phyloP scores from a whole-genome alignment of 768 basidiomycete species.

The Hygrophoropsis aurantiaca region DNA sequence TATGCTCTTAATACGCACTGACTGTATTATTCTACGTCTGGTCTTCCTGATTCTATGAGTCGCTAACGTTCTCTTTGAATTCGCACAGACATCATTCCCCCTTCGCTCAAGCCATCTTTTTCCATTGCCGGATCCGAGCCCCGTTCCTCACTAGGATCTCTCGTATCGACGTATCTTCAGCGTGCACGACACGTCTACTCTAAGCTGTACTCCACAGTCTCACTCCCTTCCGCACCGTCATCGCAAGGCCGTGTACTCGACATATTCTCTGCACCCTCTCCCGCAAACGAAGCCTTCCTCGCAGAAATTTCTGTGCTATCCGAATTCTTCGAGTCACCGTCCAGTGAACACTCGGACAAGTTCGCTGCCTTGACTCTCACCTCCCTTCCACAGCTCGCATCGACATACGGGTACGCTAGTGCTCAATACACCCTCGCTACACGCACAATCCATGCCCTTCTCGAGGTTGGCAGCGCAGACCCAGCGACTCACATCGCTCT shows the following conservation, averaged over 20 bases:
- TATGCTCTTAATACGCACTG: too few relatives aligned
- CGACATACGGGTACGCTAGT: conserved; percentile 48
- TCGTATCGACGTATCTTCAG: conserved; percentile 57
- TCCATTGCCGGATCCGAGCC: conserved; percentile 31
- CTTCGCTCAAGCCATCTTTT: conserved; percentile 50
- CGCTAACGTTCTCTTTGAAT: too few relatives aligned
- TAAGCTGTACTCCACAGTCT: conserved; percentile 46
- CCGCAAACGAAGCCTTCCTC: conserved; percentile 38
- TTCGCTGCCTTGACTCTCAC: conserved; percentile 68
- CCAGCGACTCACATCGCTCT: conserved; percentile 48
- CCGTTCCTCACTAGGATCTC: conserved; percentile 44
- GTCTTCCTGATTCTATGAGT: too few relatives aligned
- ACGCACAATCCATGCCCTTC: conserved; percentile 44
- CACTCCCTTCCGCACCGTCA: conserved; percentile 29
- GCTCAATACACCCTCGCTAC: conserved; percentile 52
- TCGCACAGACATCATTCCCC: conserved; percentile 55
- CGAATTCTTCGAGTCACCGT: conserved; percentile 45
- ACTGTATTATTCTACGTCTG: too few relatives aligned
- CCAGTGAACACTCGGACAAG: conserved; percentile 29
- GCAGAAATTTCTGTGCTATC: conserved; percentile 44
- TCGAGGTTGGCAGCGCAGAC: conserved; percentile 43
- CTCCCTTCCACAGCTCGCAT: conserved; percentile 48
- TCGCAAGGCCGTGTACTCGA: conserved; percentile 36
- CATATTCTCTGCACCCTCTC: conserved; percentile 40
- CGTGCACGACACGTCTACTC: conserved; percentile 60